phyloP scores from a whole-genome alignment of 305 asterid species.

The Solanum hybrid region DNA sequence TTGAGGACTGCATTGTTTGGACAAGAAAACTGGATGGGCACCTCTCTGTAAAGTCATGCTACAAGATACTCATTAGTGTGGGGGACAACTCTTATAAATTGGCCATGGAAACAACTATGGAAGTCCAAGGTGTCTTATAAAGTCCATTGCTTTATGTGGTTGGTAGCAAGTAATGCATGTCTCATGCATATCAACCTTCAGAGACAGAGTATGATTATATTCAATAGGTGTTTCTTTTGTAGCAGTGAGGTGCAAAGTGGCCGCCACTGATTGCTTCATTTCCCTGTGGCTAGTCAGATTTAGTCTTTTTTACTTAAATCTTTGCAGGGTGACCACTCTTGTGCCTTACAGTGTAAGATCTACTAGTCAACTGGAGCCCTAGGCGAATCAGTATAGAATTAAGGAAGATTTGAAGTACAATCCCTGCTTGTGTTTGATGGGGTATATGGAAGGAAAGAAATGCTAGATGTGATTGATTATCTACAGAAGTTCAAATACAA shows the following conservation, averaged over 20 bases:
- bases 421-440: neutral
- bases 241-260: neutral
- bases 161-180: neutral
- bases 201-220: neutral
- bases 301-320: neutral
- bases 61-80: neutral
- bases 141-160: neutral
- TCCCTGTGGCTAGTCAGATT: neutral
- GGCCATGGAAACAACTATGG: neutral
- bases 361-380: neutral
- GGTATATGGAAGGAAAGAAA: neutral
- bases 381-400: neutral
- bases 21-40: neutral
- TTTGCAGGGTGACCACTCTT: neutral
- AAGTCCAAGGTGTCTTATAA: neutral
- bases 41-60: neutral
- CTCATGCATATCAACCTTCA: neutral
- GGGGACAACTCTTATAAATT: neutral
- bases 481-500: neutral
- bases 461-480: neutral
- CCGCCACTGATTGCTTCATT: neutral
- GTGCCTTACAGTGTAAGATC: neutral
- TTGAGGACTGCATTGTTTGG: neutral
- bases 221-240: neutral
- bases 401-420: neutral